Evolutionary conservation across 345 rosid genomes (phyloP).

Genomic region (Lagerstroemia speciosa): DNA sequence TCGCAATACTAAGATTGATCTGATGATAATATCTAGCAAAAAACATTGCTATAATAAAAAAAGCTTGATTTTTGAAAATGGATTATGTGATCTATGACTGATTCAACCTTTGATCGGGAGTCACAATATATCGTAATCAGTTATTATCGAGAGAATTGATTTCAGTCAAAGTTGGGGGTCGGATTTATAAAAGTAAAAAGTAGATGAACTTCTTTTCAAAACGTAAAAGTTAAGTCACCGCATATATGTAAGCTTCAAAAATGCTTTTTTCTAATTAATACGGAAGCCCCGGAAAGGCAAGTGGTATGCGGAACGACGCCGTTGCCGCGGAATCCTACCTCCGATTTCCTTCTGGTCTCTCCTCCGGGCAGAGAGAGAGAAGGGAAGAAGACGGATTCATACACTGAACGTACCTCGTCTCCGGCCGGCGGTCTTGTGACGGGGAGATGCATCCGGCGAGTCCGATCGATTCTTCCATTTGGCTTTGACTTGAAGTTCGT

Average conservation of each 20-base stretch:
- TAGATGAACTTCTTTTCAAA: neutral
- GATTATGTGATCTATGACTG: too few species aligned
- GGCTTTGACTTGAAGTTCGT: neutral
- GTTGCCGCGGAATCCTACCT: neutral
- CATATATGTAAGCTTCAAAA: neutral
- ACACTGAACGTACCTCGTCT: too few species aligned
- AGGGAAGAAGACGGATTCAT: neutral
- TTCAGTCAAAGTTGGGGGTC: neutral
- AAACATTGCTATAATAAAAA: too few species aligned
- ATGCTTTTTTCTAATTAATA: neutral
- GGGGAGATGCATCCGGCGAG: neutral
- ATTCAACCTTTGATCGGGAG: too few species aligned
- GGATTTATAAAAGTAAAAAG: neutral
- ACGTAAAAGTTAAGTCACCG: neutral
- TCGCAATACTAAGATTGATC: too few species aligned
- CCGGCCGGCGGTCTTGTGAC: neutral
- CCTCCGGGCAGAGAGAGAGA: neutral
- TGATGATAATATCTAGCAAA: too few species aligned
- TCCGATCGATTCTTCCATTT: neutral
- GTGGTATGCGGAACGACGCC: neutral
- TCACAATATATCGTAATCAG: too few species aligned
- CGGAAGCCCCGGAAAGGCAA: neutral
- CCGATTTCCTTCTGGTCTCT: constrained; percentile 4
- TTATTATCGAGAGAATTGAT: neutral
- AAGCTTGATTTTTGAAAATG: too few species aligned